phyloP scores from a whole-genome alignment of 1,139 yeast species.

The Tardiomyces depauwii region DNA sequence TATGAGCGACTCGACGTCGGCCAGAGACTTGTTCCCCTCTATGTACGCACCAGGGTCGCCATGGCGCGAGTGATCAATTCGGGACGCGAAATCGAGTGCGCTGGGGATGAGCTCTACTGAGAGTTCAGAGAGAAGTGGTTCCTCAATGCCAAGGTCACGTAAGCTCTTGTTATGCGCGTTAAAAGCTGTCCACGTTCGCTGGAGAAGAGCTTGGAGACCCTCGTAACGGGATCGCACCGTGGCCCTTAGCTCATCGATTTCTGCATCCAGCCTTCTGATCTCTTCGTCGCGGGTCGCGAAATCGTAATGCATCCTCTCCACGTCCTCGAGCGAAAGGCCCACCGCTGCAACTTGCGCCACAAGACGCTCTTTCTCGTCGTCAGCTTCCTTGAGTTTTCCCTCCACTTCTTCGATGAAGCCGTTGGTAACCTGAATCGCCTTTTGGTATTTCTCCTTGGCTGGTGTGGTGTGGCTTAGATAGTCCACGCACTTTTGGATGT shows the following conservation, averaged over 20 bases:
- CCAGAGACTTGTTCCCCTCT: not conserved
- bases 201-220: slow-evolving; percentile 1
- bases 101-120: not conserved
- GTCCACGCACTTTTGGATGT: not conserved
- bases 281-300: not conserved
- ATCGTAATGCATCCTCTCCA: not conserved
- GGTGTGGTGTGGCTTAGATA: not conserved
- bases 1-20: not conserved
- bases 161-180: slow-evolving; percentile 1
- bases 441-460: not conserved
- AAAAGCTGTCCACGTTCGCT: slow-evolving; percentile 1
- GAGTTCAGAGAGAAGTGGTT: not conserved
- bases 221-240: slow-evolving; percentile 1
- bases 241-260: slow-evolving; percentile 2
- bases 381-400: not conserved
- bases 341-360: not conserved
- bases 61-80: not conserved
- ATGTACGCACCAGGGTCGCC: not conserved
- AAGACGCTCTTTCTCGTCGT: not conserved
- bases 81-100: not conserved
- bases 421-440: not conserved
- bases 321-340: not conserved
- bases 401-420: not conserved
- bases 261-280: not conserved
- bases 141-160: slow-evolving; percentile 2